Percentiles rank a stretch among this genome's conserved stretches.
Conservation (phyloP, 2,329 filamentous ascomycete genomes). For the Boeremia exigua region DNA sequence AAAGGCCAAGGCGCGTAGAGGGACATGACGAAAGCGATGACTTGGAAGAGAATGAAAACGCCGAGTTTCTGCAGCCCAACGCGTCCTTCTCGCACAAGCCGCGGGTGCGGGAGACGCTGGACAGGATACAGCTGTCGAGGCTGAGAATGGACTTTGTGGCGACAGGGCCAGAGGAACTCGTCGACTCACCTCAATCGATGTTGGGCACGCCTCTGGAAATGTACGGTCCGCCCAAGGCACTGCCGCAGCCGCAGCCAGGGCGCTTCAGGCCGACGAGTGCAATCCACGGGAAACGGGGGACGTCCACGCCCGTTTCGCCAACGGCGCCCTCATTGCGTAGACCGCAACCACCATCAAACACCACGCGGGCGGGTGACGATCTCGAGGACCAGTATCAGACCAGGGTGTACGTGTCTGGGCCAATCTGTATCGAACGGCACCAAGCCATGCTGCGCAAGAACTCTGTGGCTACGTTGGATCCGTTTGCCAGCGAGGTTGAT, state of each 20-base stretch:
- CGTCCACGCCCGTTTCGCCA: constrained; percentile 17
- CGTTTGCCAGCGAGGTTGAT: constrained; percentile 35
- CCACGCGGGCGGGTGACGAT: constrained; percentile 6
- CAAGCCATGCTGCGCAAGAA: constrained; percentile 44
- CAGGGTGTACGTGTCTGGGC: constrained; percentile 50
- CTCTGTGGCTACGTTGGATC: constrained; percentile 50
- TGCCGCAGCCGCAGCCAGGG: constrained; percentile 4
- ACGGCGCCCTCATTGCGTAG: constrained; percentile 5
- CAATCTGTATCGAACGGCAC: constrained; percentile 47
- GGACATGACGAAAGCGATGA: not conserved
- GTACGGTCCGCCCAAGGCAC: constrained; percentile 26
- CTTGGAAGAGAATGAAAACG: constrained; percentile 4
- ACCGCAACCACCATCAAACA: constrained; percentile 11
- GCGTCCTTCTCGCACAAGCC: constrained; percentile 29
- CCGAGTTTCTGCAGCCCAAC: constrained; percentile 1
- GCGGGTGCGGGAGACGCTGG: constrained; percentile 32
- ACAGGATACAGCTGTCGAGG: constrained; percentile 26
- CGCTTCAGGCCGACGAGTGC: constrained; percentile 18
- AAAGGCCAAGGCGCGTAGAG: not conserved
- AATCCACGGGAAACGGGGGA: constrained; percentile 15
- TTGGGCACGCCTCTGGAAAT: constrained; percentile 38
- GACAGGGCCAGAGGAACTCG: constrained; percentile 21
- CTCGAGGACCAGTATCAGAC: constrained; percentile 7
- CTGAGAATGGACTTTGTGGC: constrained; percentile 33
- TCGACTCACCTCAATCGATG: constrained; percentile 37